Evolutionary conservation across 2,329 filamentous ascomycete genomes (phyloP).

Genomic region (Hysterium pulicare): DNA sequence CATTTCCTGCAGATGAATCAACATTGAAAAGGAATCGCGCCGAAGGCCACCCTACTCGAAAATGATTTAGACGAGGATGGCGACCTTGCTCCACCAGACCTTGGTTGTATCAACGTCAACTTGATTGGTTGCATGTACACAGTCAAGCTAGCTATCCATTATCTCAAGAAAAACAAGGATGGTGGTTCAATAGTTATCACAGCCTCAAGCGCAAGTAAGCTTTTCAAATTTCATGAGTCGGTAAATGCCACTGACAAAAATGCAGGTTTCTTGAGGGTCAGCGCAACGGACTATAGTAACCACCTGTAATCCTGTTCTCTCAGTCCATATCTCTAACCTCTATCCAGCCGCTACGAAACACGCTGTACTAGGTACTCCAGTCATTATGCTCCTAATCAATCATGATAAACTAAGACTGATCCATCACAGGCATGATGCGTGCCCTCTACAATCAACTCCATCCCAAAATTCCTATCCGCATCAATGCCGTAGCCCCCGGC

Average conservation of each 20-base stretch:
- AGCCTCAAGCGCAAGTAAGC: constrained; percentile 23
- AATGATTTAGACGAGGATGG: constrained; percentile 28
- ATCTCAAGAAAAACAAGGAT: constrained; percentile 21
- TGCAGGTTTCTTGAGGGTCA: constrained; percentile 23
- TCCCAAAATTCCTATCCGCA: constrained; percentile 25
- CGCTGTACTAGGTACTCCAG: constrained; percentile 20
- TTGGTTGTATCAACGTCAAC: constrained; percentile 27
- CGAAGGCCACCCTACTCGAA: constrained; percentile 19
- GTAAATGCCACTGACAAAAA: neutral
- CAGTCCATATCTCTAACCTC: constrained; percentile 7
- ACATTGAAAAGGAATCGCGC: constrained; percentile 15
- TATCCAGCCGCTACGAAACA: constrained; percentile 27
- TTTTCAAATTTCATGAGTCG: neutral
- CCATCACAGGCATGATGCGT: constrained; percentile 21
- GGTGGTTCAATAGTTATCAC: constrained; percentile 33
- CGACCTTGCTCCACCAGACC: constrained; percentile 23
- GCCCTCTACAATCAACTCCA: constrained; percentile 18
- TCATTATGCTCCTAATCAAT: neutral
- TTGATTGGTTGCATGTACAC: constrained; percentile 28
- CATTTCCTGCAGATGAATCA: constrained; percentile 1
- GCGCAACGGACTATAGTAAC: constrained; percentile 29
- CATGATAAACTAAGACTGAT: neutral
- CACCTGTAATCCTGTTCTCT: neutral
- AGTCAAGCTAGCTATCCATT: constrained; percentile 25
- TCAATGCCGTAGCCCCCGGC: constrained; percentile 30